Base-by-base conservation (phyloP, 805 yeast species). In the Candida boleticola region DNA sequence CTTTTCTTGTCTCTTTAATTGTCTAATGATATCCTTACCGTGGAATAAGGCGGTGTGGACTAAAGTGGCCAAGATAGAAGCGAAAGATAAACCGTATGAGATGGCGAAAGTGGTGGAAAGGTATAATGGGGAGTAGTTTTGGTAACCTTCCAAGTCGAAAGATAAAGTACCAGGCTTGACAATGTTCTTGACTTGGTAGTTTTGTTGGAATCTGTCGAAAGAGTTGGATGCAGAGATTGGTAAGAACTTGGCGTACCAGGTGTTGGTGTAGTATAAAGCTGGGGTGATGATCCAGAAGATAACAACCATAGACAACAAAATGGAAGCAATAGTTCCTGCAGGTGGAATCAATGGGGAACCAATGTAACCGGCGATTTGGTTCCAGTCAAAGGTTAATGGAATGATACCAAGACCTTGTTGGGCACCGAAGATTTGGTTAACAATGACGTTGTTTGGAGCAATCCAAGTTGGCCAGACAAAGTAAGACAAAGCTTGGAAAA, bases 351-450 rank as follows among this genome's bases (percentile, higher is more conserved):
- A 68, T 9, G 89, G 88, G 17, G 82, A 76, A 14, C 82, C 82
- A 47, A 77, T 62, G 60, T 71, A 75, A 43, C 70, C 73, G 6
- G 80, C 74, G 31, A 82, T 66, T 53, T 79, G 79, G 52, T 76
- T 75, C 87, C 87, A 83, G 60, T 83, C 88, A 52, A 83, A 81
- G 14, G 85, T 77, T 35, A 82, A 57, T 9, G 89, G 89, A 49
- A 81, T 59, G 55, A 81, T 54, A 17, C 87, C 89, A 45, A 83
- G 62, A 11, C 90, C 90, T 13, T 77, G 62, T 7, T 63, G 47
- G 5, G 76, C 67, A 37, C 92, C 92, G 50, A 83, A 83, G 14
- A 84, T 64, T 53, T 79, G 84, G 50, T 80, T 82, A 17, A 83
- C 72, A n/a, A 73, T 71, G 40, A 75, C 75, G 54, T 79, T 79